Percentiles rank a stretch among this genome's conserved stretches.
phyloP scores from a whole-genome alignment of 2,329 filamentous ascomycete genomes.

The Capronia americana region DNA sequence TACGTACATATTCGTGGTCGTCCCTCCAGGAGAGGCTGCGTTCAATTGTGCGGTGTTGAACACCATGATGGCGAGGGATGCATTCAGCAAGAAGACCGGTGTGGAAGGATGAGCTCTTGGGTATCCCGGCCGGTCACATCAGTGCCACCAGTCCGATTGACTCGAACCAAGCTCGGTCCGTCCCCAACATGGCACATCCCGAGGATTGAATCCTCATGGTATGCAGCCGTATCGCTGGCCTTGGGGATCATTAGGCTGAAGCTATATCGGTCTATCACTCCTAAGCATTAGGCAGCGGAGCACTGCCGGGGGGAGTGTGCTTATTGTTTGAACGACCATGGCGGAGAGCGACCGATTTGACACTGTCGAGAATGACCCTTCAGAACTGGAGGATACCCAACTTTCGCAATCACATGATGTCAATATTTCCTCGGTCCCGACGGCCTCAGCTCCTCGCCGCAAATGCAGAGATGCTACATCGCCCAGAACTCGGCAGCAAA shows the following conservation, averaged over 20 bases:
- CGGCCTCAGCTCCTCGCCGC: neutral
- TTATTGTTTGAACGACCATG: neutral
- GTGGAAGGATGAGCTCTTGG: constrained; percentile 37
- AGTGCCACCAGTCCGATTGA: neutral
- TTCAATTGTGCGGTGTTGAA: constrained; percentile 93
- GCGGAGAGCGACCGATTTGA: neutral
- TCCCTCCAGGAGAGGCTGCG: constrained; percentile 87
- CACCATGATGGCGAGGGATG: constrained; percentile 81
- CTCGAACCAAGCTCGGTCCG: neutral
- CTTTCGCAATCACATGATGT: neutral
- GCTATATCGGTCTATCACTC: neutral
- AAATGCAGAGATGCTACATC: neutral
- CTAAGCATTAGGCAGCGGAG: neutral
- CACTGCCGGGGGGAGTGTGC: neutral
- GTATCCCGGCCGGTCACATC: neutral
- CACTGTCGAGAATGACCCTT: neutral
- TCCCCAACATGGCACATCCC: neutral
- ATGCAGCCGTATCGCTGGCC: neutral
- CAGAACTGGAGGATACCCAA: neutral
- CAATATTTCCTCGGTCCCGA: neutral
- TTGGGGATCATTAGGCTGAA: neutral
- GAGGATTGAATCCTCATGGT: neutral
- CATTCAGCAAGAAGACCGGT: constrained; percentile 66
- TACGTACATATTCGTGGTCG: constrained; percentile 90
- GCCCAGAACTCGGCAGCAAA: neutral